Percentiles rank a stretch among this genome's conserved stretches.
These are phyloP conservation scores for Simmondsia chinensis DNA, from an alignment of 148 eudicot species.

Conservation along the genomic window DNA sequence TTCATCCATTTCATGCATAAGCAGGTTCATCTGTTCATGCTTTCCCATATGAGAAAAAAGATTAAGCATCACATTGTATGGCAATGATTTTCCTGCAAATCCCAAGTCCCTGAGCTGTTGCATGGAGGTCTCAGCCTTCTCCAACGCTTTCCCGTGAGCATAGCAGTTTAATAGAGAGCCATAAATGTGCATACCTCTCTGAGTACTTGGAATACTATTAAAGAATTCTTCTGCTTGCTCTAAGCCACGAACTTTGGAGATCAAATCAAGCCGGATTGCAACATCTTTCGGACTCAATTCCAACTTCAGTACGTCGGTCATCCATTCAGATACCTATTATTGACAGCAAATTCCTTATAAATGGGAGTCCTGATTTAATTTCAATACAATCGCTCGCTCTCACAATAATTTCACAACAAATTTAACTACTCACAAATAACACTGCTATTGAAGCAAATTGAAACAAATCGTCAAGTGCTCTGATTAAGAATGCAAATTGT, in stretches of 20 bases:
- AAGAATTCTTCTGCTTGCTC: conserved; percentile 34
- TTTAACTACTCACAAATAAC: too few species aligned
- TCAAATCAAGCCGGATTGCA: conserved; percentile 29
- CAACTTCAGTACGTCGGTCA: neutral
- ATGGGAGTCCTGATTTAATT: too few species aligned
- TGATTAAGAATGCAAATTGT: too few species aligned
- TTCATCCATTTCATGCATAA: conserved; percentile 28
- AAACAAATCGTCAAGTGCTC: too few species aligned
- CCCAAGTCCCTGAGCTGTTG: conserved; percentile 21
- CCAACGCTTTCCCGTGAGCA: conserved; percentile 14
- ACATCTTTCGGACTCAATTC: conserved; percentile 5
- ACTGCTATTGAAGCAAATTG: too few species aligned
- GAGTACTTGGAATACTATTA: conserved; percentile 8
- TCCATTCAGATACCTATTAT: conserved; percentile 26
- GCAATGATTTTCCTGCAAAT: conserved; percentile 2
- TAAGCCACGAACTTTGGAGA: conserved; percentile 28
- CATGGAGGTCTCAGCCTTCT: conserved; percentile 27
- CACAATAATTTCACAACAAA: too few species aligned
- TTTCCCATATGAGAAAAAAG: conserved; percentile 21
- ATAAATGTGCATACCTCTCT: conserved; percentile 16
- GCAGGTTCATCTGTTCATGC: conserved; percentile 16
- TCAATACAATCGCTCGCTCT: too few species aligned
- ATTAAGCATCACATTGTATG: conserved; percentile 23
- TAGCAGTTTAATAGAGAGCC: conserved; percentile 34
- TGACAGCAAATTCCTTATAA: too few species aligned